Evolutionary conservation across 2,329 filamentous ascomycete species (phyloP), one percentile per base, ranked within the genome.

Genomic region (Fusarium sp.): DNA sequence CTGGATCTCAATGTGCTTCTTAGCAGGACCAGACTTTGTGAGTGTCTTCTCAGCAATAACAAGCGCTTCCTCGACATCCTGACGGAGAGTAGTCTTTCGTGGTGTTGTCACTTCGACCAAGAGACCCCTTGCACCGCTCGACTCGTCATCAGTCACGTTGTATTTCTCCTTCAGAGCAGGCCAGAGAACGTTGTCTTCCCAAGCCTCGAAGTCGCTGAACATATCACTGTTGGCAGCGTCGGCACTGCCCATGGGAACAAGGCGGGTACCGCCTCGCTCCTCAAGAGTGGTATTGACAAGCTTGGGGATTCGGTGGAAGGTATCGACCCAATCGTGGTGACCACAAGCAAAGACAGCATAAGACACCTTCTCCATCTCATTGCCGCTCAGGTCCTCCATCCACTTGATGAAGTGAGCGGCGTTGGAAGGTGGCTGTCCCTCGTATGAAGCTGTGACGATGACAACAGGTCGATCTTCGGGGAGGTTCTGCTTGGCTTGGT

Each of bases 271-370:
- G 6, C 77, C 78, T 28, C 71, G 74, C 62, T 77, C 70, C 33
- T 78, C 79, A 1, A 92, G 80, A 1, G 81, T 80, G 1, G 82
- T 70, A 57, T 93, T 85, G 3, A 92, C 81, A 0, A 89, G 79
- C 60, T 82, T 91, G 0, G 91, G 91, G 8, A 93, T 83, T 9
- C 83, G 83, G 65, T 93, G 89, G 77, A 89, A 93, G 0, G 91
- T 93, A 34, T 83, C 78, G 0, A 80, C 76, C 87, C 87, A 89
- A 67, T 90, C 87, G 33, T 76, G 76, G 52, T 80, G 77, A 4
- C 91, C 92, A 55, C 89, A 90, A 2, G 90, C 91, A 75, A 92
- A 94, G 4, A 93, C 87, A 2, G 90, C 85, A 74, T 89, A 94
- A 3, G 85, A 81, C 1, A 90, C 84, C 9, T 83, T 84, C 10